Evolutionary conservation across 2,329 filamentous ascomycete genomes (phyloP).

Genomic region (Xylariales sp.): DNA sequence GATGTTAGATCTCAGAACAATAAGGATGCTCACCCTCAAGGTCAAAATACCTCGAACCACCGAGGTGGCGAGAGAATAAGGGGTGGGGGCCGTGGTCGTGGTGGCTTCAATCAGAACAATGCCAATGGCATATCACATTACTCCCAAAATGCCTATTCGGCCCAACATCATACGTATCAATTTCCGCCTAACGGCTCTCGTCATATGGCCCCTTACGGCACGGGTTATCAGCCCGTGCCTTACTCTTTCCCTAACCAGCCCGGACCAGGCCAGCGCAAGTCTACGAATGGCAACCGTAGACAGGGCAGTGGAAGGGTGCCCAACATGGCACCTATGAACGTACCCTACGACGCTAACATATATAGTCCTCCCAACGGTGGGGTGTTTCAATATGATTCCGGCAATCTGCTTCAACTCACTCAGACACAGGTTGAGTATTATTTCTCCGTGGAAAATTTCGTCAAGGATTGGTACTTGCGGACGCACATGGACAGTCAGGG

Average conservation of each 20-base stretch:
- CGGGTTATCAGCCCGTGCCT: slow-evolving; percentile 42
- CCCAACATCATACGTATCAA: slow-evolving; percentile 38
- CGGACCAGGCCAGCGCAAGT: slow-evolving; percentile 41
- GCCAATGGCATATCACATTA: slow-evolving; percentile 47
- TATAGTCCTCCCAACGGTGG: slow-evolving; percentile 66
- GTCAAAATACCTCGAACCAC: slow-evolving; percentile 40
- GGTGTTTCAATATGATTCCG: slow-evolving; percentile 57
- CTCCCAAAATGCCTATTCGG: slow-evolving; percentile 39
- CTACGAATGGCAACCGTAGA: slow-evolving; percentile 42
- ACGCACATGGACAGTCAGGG: slow-evolving; percentile 95
- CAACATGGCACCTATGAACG: slow-evolving; percentile 58
- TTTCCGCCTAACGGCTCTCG: slow-evolving; percentile 37
- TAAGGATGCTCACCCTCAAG: slow-evolving; percentile 41
- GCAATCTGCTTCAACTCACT: slow-evolving; percentile 54
- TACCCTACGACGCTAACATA: slow-evolving; percentile 68
- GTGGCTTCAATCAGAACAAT: slow-evolving; percentile 47
- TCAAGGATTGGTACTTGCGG: slow-evolving; percentile 90
- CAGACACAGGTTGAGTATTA: slow-evolving; percentile 83
- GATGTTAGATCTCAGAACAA: slow-evolving; percentile 38
- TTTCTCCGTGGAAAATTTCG: slow-evolving; percentile 94
- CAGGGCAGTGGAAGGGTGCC: slow-evolving; percentile 40
- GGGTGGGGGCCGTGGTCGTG: slow-evolving; percentile 60
- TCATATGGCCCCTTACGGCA: slow-evolving; percentile 37
- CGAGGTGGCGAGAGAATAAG: slow-evolving; percentile 56
- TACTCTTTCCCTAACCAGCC: slow-evolving; percentile 44